Evolutionary conservation across 2,329 filamentous ascomycete genomes (phyloP).

Genomic region (Pyrenophora seminiperda): DNA sequence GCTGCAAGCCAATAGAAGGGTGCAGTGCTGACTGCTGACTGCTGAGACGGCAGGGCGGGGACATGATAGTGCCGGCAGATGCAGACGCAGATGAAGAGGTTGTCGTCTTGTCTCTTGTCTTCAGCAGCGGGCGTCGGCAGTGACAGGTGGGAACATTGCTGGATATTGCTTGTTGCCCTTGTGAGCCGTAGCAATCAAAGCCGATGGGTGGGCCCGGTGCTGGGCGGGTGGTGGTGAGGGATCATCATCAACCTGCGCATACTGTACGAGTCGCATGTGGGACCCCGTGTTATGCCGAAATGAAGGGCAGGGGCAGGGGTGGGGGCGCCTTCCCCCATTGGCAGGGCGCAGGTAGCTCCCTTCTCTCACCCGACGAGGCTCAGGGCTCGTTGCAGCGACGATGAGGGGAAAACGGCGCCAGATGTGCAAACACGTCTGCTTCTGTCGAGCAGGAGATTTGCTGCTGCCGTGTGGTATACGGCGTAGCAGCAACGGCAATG

Average conservation of each 20-base stretch:
- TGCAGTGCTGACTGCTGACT: no score
- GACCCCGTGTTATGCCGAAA: conserved; percentile 22
- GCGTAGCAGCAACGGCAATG: no score
- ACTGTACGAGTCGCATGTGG: conserved; percentile 5
- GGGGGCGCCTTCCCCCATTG: conserved; percentile 27
- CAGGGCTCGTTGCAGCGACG: neutral
- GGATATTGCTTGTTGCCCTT: conserved; percentile 17
- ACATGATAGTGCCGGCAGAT: no score
- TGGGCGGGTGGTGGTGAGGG: conserved; percentile 15
- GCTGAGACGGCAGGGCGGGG: no score
- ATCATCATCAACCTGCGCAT: conserved; percentile 11
- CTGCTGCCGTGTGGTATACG: neutral
- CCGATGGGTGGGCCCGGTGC: conserved; percentile 9
- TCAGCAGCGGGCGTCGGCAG: no score
- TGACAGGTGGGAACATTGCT: conserved; percentile 1
- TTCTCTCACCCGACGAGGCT: neutral
- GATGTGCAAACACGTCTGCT: no score
- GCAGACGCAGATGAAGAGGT: no score
- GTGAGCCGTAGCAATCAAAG: conserved; percentile 19
- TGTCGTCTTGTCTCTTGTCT: no score
- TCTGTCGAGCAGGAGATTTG: no score
- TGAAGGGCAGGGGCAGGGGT: conserved; percentile 19
- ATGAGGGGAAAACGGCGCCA: neutral
- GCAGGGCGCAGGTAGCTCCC: conserved; percentile 3
- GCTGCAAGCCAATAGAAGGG: conserved; percentile 27